These are phyloP conservation scores for Kuraishia molischiana DNA, from an alignment of 805 yeast genomes.

Conservation along the genomic window DNA sequence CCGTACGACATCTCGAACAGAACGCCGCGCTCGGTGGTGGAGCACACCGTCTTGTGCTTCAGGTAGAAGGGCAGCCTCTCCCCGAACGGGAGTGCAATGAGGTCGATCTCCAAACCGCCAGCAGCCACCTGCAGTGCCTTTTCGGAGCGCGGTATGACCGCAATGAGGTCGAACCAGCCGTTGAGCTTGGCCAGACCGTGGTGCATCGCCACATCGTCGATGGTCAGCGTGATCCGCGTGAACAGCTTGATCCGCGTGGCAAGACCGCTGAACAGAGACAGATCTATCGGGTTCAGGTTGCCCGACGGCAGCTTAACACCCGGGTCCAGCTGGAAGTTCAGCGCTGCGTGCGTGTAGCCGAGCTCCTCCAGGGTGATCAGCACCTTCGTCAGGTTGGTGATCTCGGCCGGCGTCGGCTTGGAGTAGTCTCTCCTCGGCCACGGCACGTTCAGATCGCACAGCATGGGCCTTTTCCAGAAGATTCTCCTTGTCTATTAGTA, in stretches of 20 bases:
- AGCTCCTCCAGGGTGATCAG: conserved; percentile 43
- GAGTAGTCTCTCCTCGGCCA: conserved; percentile 56
- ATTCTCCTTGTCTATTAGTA: no score
- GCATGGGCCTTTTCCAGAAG: no score
- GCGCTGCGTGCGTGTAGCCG: conserved; percentile 71
- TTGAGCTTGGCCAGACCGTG: conserved; percentile 42
- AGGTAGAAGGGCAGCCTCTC: conserved; percentile 64
- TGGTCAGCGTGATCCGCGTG: conserved; percentile 64
- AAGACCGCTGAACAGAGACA: conserved; percentile 23
- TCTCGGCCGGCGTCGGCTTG: conserved; percentile 30
- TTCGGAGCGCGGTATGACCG: conserved; percentile 75
- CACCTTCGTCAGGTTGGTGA: conserved; percentile 35
- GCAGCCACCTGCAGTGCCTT: conserved; percentile 69
- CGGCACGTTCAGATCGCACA: conserved; percentile 61
- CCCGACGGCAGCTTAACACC: conserved; percentile 41
- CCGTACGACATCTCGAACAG: conserved; percentile 70
- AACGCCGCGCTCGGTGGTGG: conserved; percentile 76
- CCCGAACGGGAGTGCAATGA: conserved; percentile 63
- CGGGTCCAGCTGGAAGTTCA: conserved; percentile 53
- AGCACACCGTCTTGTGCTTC: conserved; percentile 75
- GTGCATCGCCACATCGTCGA: conserved; percentile 71
- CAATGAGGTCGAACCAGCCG: conserved; percentile 61
- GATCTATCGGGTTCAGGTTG: conserved; percentile 32
- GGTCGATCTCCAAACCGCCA: conserved; percentile 68
- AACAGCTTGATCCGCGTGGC: conserved; percentile 34